A percentile compares a stretch with the other conserved stretches of the same genome.
phyloP scores from a whole-genome alignment of 2,329 filamentous ascomycete genomes.

The Dendryphion nanum region DNA sequence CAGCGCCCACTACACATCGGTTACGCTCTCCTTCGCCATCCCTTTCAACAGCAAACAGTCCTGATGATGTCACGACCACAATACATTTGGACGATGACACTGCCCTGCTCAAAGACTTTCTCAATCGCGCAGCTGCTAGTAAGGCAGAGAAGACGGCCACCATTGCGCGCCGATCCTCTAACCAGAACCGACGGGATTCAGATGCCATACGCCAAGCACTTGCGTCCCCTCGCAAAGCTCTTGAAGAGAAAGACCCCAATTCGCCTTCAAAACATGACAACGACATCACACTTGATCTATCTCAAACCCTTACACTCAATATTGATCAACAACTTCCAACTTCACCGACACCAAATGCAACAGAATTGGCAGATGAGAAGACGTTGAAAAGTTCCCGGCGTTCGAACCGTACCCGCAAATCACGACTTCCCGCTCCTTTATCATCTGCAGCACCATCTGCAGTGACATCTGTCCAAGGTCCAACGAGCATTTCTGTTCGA shows the following conservation, averaged over 20 bases:
- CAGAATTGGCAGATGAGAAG: slow-evolving; percentile 15
- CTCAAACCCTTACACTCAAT: slow-evolving; percentile 25
- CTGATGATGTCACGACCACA: slow-evolving; percentile 29
- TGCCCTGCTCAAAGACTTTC: slow-evolving; percentile 49
- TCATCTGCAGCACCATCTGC: slow-evolving; percentile 7
- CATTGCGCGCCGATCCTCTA: slow-evolving; percentile 40
- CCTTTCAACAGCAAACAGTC: slow-evolving; percentile 14
- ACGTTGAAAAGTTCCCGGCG: slow-evolving; percentile 24
- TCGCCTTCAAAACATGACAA: slow-evolving; percentile 42
- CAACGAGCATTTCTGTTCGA: slow-evolving; percentile 46
- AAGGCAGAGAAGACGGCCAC: slow-evolving; percentile 40
- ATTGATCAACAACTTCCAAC: slow-evolving; percentile 13
- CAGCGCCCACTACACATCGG: slow-evolving; percentile 13
- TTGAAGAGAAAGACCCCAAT: slow-evolving; percentile 49
- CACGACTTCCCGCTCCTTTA: slow-evolving; percentile 32
- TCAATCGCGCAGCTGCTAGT: slow-evolving; percentile 49
- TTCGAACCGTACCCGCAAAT: slow-evolving; percentile 34
- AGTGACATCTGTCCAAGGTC: slow-evolving; percentile 19
- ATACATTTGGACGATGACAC: slow-evolving; percentile 47
- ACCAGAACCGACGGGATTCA: slow-evolving; percentile 49
- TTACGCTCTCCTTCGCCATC: slow-evolving; percentile 29
- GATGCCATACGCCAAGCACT: slow-evolving; percentile 47
- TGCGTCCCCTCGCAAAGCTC: slow-evolving; percentile 44
- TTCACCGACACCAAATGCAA: slow-evolving; percentile 12
- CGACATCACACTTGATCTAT: slow-evolving; percentile 30